A percentile compares a stretch with the other conserved stretches of the same genome.
Conservation (phyloP, 108 stramenopile species). For the Chaetoceros tenuissimus region DNA sequence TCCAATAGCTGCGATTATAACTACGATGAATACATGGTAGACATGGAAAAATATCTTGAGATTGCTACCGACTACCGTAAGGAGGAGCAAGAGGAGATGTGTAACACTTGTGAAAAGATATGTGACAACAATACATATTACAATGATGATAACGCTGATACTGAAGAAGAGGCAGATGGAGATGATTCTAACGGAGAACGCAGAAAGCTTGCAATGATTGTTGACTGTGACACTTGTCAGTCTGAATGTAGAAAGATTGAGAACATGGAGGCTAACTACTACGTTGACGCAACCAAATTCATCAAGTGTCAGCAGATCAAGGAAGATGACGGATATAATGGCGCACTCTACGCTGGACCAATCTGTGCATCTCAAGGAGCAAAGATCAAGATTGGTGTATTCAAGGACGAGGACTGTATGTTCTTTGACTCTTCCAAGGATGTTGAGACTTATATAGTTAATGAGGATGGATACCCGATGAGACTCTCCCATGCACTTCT, state of each 20-base stretch:
- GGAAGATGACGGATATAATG: slow-evolving; percentile 46
- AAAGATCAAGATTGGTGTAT: slow-evolving; percentile 86
- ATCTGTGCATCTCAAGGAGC: slow-evolving; percentile 54
- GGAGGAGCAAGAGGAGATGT: slow-evolving; percentile 61
- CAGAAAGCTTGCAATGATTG: slow-evolving; percentile 22
- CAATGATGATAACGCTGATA: slow-evolving; percentile 17
- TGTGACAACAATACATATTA: too few relatives aligned
- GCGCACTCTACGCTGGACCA: slow-evolving; percentile 61
- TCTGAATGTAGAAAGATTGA: slow-evolving; percentile 82
- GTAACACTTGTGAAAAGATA: slow-evolving; percentile 56
- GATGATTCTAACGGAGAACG: slow-evolving; percentile 10
- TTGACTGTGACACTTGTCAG: slow-evolving; percentile 63
- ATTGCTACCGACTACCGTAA: slow-evolving; percentile 60
- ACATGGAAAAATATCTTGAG: slow-evolving; percentile 68
- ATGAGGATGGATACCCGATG: slow-evolving; percentile 36
- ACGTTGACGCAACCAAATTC: slow-evolving; percentile 77
- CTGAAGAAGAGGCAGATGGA: too few relatives aligned
- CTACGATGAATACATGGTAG: slow-evolving; percentile 82
- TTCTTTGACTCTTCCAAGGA: slow-evolving; percentile 42
- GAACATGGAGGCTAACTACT: slow-evolving; percentile 84
- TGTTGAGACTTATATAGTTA: slow-evolving; percentile 59
- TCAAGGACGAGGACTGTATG: slow-evolving; percentile 64
- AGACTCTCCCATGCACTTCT: slow-evolving; percentile 75
- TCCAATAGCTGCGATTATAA: slow-evolving; percentile 53
- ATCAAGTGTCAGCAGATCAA: slow-evolving; percentile 59